A percentile compares a stretch with the other conserved stretches of the same genome.
Evolutionary conservation across 306 rosid species (phyloP).

Genomic region (Benincasa hispida): DNA sequence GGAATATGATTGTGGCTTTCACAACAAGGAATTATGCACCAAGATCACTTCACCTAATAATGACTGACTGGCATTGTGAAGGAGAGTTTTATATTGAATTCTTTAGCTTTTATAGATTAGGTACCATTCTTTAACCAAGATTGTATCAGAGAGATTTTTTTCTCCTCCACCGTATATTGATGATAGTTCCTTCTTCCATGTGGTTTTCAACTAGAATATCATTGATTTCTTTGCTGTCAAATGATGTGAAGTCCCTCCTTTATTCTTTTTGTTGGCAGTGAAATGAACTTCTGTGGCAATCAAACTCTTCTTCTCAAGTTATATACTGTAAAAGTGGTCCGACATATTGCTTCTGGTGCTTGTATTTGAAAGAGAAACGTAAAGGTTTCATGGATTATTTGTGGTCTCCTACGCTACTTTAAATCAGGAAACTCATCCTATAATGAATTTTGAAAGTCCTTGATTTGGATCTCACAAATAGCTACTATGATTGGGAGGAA

Average conservation of each 20-base stretch:
- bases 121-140: not conserved
- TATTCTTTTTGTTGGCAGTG: conserved; percentile 2
- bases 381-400: not conserved
- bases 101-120: not conserved
- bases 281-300: not conserved
- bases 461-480: conserved; percentile 1
- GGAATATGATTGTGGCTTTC: not conserved
- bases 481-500: conserved; percentile 33
- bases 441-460: not conserved
- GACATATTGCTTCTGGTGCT: not conserved
- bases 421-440: not conserved
- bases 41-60: not conserved
- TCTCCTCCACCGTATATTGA: not conserved
- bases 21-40: not conserved
- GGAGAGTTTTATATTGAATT: not conserved
- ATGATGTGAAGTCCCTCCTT: not conserved
- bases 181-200: not conserved
- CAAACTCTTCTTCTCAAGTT: not conserved
- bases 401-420: not conserved
- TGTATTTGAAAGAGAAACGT: not conserved
- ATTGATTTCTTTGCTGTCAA: not conserved
- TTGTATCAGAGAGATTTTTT: not conserved
- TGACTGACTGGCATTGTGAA: not conserved
- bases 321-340: not conserved
- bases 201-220: not conserved